These are phyloP conservation scores for Amanita exitialis DNA, from an alignment of 768 basidiomycete genomes.

Conservation along the genomic window DNA sequence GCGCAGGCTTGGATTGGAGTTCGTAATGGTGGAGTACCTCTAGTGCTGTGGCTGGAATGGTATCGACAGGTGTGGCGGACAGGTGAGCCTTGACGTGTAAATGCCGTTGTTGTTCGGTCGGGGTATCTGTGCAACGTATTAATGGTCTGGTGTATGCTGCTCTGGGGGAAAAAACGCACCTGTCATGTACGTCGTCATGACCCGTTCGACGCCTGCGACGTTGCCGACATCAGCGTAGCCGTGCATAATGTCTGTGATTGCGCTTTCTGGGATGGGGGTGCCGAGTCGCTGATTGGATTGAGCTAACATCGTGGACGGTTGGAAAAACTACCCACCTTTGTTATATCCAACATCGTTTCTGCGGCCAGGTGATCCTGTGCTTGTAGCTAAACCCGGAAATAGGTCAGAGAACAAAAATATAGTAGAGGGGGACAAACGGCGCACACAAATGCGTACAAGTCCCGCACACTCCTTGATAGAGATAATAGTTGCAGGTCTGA, in stretches of 20 bases:
- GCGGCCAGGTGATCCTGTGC: conserved; percentile 38
- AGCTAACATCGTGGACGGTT: neutral
- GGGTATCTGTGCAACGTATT: conserved; percentile 18
- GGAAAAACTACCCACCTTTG: conserved; percentile 29
- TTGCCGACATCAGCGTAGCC: conserved; percentile 39
- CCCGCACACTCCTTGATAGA: conserved; percentile 44
- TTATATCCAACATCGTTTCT: conserved; percentile 40
- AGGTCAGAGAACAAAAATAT: conserved; percentile 3
- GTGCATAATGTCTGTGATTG: conserved; percentile 37
- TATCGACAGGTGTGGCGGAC: conserved; percentile 30
- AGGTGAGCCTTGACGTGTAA: conserved; percentile 66
- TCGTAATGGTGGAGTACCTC: conserved; percentile 68
- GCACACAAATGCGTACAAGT: conserved; percentile 40
- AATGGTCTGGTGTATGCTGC: neutral
- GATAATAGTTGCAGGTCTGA: conserved; percentile 29
- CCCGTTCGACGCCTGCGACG: conserved; percentile 31
- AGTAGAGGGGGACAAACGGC: conserved; percentile 11
- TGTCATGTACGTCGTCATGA: conserved; percentile 30
- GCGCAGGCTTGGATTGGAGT: conserved; percentile 44
- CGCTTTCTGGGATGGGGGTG: conserved; percentile 27
- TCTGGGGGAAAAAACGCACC: conserved; percentile 28
- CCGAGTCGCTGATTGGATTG: conserved; percentile 27
- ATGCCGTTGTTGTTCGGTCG: conserved; percentile 51
- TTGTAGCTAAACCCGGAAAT: conserved; percentile 26
- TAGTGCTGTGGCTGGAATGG: conserved; percentile 55